Percentiles rank a stretch among this genome's conserved stretches.
phyloP scores from a whole-genome alignment of 257 asterid genomes.

The Nicotiana knightiana region DNA sequence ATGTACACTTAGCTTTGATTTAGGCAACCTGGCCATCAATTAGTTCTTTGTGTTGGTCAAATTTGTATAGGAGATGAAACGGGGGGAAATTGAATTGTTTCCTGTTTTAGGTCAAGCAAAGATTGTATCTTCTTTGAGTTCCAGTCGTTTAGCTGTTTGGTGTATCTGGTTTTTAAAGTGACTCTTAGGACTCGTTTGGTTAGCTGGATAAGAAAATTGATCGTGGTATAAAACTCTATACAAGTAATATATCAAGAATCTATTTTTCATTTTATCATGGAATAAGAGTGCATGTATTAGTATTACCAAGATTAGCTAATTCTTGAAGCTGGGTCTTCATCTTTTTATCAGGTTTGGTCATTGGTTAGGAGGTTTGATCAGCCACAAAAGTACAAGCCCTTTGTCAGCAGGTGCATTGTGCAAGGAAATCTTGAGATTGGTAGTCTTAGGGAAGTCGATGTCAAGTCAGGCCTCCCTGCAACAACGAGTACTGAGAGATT shows the following conservation, averaged over 20 bases:
- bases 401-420: conserved; percentile 60
- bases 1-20: background rate
- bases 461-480: conserved; percentile 82
- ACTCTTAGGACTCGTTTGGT: background rate
- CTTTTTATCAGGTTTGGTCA: conserved; percentile 63
- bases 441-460: conserved; percentile 76
- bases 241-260: too few species aligned
- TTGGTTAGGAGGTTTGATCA: conserved; percentile 77
- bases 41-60: background rate
- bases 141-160: background rate
- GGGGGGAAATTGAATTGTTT: background rate
- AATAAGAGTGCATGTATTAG: background rate
- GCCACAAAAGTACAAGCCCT: conserved; percentile 81
- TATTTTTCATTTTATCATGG: background rate
- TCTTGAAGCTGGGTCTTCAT: conserved; percentile 4
- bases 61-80: background rate
- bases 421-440: conserved; percentile 67
- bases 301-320: background rate
- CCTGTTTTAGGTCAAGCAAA: background rate
- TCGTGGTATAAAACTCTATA: background rate
- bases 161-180: background rate
- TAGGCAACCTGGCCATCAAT: background rate
- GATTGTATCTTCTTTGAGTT: background rate
- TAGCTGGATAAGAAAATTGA: background rate
- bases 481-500: conserved; percentile 83